Evolutionary conservation across 345 rosid genomes (phyloP), one percentile per base, ranked within the genome.

Genomic region (Citrus mangshanensis): DNA sequence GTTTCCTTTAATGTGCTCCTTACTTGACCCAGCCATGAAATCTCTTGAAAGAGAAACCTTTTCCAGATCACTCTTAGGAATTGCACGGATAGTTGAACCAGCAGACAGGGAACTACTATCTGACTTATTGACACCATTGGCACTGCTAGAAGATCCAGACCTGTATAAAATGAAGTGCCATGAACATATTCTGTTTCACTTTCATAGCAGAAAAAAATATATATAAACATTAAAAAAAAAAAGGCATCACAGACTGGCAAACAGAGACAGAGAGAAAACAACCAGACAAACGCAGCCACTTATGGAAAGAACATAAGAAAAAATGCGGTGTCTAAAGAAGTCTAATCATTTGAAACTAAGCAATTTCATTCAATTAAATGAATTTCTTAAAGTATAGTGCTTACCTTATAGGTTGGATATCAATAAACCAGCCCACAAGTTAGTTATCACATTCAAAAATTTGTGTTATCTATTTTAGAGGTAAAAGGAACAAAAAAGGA

Each of bases 41-140:
- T 87, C 90, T 72, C 89, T 85, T 73, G 87, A 76, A 70, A 80
- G 49, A 70, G 90, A 78, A 78, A 75, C 79, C 82, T 85, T 89
- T 42, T 87, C 89, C 62, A 72, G 22, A 59, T 85, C 90, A 80
- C 72, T 83, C 82, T 78, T 89, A 69, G 79, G 66, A 74, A 81
- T 46, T 59, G 69, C 68, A 19, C 88, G 82, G 70, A 37, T 61
- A 78, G 70, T 85, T 77, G 88, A 76, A 69, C 55, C 73, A 64
- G 80, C 76, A 70, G 85, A 55, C 10, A 73, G 69, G 7, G 84
- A 78, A 77, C 82, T 70, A 34, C 69, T 80, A 65, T 87, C 88
- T n/a, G 76, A 73, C 78, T 84, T 87, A 73, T 66, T 87, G 40
- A 76, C 74, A 56, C 85, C 82, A 76, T 76, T 67, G 61, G 75